Conservation (phyloP, 1,284 basidiomycete species). For the Ceratobasidium sp. region DNA sequence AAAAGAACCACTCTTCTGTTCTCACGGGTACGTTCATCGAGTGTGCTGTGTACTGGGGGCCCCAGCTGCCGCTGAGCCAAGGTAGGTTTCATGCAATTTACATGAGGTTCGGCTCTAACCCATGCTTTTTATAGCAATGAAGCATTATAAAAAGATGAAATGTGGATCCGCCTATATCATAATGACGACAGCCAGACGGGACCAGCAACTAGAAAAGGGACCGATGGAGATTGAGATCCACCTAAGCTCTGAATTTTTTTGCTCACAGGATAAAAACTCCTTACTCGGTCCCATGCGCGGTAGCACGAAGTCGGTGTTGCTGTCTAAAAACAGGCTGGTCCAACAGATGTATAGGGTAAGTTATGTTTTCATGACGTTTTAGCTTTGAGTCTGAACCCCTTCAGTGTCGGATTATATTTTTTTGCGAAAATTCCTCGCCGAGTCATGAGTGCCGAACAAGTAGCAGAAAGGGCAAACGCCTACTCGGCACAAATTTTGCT, state of each 20-base stretch:
- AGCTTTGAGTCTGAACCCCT: too few relatives aligned
- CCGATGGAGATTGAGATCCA: not conserved
- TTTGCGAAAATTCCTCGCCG: conserved; percentile 7
- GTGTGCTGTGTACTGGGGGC: conserved; percentile 14
- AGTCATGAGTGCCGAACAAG: not conserved
- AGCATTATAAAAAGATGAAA: not conserved
- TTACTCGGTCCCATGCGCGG: not conserved
- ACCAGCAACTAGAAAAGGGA: not conserved
- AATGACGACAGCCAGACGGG: not conserved
- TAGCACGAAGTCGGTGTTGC: not conserved
- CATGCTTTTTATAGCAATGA: too few relatives aligned
- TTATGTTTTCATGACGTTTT: too few relatives aligned
- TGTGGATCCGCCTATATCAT: not conserved
- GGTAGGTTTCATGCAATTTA: not conserved
- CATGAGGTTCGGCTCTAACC: too few relatives aligned
- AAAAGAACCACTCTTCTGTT: not conserved
- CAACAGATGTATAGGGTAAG: not conserved
- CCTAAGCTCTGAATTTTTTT: not conserved
- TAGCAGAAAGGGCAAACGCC: not conserved
- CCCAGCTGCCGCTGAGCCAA: not conserved
- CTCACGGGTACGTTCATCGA: not conserved
- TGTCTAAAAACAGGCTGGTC: not conserved
- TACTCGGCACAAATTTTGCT: conserved; percentile 22
- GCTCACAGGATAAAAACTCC: not conserved
- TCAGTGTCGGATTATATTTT: not conserved